Evolutionary conservation across 257 asterid species (phyloP).

Genomic region (Capsicum chinense): DNA sequence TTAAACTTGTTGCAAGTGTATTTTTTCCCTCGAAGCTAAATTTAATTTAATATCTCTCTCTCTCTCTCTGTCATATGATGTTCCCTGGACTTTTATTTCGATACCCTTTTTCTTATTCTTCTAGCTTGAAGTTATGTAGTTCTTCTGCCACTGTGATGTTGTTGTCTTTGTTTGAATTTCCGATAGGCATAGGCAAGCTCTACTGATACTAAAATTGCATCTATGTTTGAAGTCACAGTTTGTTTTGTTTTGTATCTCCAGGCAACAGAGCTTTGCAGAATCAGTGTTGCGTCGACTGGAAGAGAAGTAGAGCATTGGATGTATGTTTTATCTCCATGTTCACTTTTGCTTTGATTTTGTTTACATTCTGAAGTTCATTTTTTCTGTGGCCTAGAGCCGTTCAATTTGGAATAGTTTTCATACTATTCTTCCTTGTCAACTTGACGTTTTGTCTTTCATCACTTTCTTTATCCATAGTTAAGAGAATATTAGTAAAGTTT

Average conservation of each 20-base stretch:
- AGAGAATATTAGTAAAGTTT: not conserved
- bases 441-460: not conserved
- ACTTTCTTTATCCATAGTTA: not conserved
- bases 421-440: not conserved
- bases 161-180: not conserved
- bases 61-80: not conserved
- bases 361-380: not conserved
- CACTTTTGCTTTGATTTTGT: not conserved
- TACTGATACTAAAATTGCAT: not conserved
- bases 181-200: not conserved
- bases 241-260: constrained; percentile 38
- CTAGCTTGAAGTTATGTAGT: not conserved
- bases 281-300: constrained; percentile 70
- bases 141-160: not conserved
- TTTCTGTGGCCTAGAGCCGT: not conserved
- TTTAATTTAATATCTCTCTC: not conserved
- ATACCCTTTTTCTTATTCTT: not conserved
- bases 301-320: constrained; percentile 52
- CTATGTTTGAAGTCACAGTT: not conserved
- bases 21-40: not conserved
- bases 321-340: not conserved
- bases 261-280: constrained; percentile 88
- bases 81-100: not conserved
- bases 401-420: not conserved
- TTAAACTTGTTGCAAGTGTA: not conserved